phyloP scores from a whole-genome alignment of 2,329 filamentous ascomycete species.

The Fusarium sp. region DNA sequence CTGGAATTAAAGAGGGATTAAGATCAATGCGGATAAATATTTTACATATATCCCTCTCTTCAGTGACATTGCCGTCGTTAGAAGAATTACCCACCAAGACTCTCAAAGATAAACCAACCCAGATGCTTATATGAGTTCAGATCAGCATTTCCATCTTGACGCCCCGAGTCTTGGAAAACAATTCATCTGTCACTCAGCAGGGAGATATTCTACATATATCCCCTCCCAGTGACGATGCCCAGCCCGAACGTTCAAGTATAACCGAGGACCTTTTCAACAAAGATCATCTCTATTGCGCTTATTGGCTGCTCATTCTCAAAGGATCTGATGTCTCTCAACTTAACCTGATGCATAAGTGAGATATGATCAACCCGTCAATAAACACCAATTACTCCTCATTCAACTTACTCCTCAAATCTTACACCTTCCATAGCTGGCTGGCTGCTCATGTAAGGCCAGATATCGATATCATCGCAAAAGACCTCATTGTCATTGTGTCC shows the following conservation, averaged over 20 bases:
- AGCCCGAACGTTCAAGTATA: background rate
- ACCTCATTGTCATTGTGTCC: background rate
- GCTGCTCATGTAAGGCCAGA: too few relatives aligned
- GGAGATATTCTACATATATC: background rate
- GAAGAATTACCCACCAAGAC: background rate
- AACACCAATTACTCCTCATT: background rate
- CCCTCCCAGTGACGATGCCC: background rate
- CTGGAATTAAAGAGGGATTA: background rate
- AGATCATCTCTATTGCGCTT: background rate
- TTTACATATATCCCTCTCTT: background rate
- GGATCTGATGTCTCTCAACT: background rate
- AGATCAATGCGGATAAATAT: background rate
- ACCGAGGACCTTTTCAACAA: background rate
- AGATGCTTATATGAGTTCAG: background rate
- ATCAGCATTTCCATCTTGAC: background rate
- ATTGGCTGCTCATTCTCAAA: background rate
- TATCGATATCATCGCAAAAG: background rate
- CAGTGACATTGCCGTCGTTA: background rate
- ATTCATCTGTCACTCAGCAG: background rate
- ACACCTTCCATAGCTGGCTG: background rate
- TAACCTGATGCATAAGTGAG: background rate
- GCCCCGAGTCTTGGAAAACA: background rate
- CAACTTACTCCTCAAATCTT: background rate
- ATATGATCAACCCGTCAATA: background rate
- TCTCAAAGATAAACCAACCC: background rate